A percentile compares a stretch with the other conserved stretches of the same genome.
Evolutionary conservation across 305 asterid species (phyloP).

Genomic region (Solanum hybrid): DNA sequence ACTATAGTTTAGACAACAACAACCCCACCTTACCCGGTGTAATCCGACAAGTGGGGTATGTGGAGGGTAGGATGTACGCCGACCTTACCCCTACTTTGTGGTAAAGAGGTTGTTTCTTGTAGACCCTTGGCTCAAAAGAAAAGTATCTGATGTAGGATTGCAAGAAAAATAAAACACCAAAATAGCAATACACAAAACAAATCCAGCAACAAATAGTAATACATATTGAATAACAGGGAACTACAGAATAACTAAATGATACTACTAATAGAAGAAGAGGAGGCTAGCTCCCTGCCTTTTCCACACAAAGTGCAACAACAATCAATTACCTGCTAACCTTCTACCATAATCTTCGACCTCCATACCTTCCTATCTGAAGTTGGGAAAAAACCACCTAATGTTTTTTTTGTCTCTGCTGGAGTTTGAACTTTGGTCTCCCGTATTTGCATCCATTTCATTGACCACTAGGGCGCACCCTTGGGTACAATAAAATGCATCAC

Average conservation of each 20-base stretch:
- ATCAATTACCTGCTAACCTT: background rate
- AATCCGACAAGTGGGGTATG: background rate
- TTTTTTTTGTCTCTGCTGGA: background rate
- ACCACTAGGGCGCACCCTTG: background rate
- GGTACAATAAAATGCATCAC: background rate
- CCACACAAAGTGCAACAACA: background rate
- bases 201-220: background rate
- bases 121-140: background rate
- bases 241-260: background rate
- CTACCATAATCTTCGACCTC: background rate
- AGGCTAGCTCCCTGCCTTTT: background rate
- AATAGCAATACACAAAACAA: background rate
- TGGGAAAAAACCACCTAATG: too few species aligned
- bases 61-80: background rate
- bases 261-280: background rate
- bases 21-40: background rate
- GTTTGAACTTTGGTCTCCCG: background rate
- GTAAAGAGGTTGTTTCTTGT: background rate
- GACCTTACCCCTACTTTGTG: background rate
- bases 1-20: background rate
- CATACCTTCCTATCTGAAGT: background rate
- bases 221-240: background rate
- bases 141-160: background rate
- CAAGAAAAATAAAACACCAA: background rate
- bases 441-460: background rate